Base-by-base conservation (phyloP, 1,284 basidiomycete genomes). In the Boletus semigastroideus region DNA sequence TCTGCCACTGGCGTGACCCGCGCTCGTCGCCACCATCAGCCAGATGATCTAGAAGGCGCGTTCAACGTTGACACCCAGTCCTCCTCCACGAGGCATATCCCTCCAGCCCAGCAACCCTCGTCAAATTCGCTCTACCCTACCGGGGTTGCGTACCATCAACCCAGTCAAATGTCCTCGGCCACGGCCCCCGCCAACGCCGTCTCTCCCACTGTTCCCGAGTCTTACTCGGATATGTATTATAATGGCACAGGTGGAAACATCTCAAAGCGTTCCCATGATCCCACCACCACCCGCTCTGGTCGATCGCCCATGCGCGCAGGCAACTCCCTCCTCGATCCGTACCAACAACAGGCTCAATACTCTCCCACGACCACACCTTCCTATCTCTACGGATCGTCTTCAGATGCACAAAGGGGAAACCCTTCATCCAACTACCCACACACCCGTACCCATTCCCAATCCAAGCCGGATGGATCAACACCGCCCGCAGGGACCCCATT, bases 21-120 rank as follows among this genome's bases (percentile, higher is more conserved):
- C 53, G 58, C 66, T 42, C 75, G 82, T 55, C 76, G 82, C 51
- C 82, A 82, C 60, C 81, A 82, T 67, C 79, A 79, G 53, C 75
- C 75, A 48, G 86, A 87, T 59, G 87, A 90, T 73, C 70, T 89
- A 42, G 87, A 90, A 63, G 79, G 82, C 51, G 83, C 84, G 52
- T 85, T 83, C 63, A 74, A 73, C 69, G 70, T 77, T 44, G 80
- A 84, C 62, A 68, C 70, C 42, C 73, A 76, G 58, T 56, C 36
- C 37, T 43, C 75, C 60, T 66, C 65, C 61, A 65, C 67, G 30
- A 66, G 71, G 37, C 74, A 74, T 5, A 38, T 38, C 17, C 37
- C 37, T 20, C 37, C n/a, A 38, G 12, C 37, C 42, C 42, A 42
- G 51, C 62, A 64, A 28, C 64, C 60, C 16, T 64, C 57, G 9